Evolutionary conservation across 2,329 filamentous ascomycete species (phyloP).

Genomic region (Aspergillus brasiliensis): DNA sequence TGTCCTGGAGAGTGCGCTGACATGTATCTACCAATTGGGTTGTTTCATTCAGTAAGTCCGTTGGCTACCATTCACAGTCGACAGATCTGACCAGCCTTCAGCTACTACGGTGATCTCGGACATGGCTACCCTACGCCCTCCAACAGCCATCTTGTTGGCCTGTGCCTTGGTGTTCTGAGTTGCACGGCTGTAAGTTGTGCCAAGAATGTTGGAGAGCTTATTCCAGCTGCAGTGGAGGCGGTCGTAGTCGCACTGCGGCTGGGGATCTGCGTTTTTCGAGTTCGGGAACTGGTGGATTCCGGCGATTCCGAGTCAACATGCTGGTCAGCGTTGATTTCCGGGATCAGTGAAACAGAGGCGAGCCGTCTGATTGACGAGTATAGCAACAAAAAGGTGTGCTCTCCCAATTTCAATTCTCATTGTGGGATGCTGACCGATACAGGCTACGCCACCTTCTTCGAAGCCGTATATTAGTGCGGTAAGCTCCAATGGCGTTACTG

Average conservation of each 20-base stretch:
- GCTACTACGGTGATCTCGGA: conserved; percentile 46
- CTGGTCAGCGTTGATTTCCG: conserved; percentile 47
- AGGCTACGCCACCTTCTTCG: conserved; percentile 52
- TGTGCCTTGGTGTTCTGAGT: conserved; percentile 48
- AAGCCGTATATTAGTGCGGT: conserved; percentile 62
- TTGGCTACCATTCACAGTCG: not conserved
- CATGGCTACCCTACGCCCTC: conserved; percentile 42
- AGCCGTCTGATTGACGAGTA: conserved; percentile 27
- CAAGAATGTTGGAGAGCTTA: conserved; percentile 44
- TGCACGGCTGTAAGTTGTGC: conserved; percentile 44
- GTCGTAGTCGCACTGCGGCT: conserved; percentile 48
- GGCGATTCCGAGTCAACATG: conserved; percentile 32
- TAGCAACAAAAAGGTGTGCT: conserved; percentile 28
- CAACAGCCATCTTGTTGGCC: conserved; percentile 42
- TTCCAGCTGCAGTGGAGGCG: conserved; percentile 45
- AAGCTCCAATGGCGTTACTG: conserved; percentile 60
- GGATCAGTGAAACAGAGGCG: conserved; percentile 37
- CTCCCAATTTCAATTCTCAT: not conserved
- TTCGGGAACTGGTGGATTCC: conserved; percentile 40
- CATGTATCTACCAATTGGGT: conserved; percentile 47
- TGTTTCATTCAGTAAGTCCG: conserved; percentile 47
- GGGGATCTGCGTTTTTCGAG: conserved; percentile 44
- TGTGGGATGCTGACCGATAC: conserved; percentile 6
- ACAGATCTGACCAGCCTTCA: conserved; percentile 25
- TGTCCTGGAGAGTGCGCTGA: conserved; percentile 47